Conservation (phyloP, 2,329 filamentous ascomycete species). For the Epichloe festucae region DNA sequence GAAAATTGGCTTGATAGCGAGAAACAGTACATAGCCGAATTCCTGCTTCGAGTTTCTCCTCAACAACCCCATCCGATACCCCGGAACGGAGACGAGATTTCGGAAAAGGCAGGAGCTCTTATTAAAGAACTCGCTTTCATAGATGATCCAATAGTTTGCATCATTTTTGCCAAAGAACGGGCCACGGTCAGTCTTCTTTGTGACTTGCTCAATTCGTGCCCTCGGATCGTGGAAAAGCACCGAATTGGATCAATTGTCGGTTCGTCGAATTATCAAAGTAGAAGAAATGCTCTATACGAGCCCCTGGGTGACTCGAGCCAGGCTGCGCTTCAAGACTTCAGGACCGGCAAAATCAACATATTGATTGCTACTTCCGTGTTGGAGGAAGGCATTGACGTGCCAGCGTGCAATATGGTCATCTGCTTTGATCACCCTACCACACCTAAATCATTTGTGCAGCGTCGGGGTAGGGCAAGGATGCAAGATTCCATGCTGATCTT, state of each 20-base stretch:
- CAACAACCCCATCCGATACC: slow-evolving; percentile 7
- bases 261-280: slow-evolving; percentile 25
- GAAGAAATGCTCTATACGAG: slow-evolving; percentile 29
- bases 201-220: slow-evolving; percentile 41
- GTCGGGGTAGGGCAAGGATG: slow-evolving; percentile 40
- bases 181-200: slow-evolving; percentile 47
- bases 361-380: slow-evolving; percentile 51
- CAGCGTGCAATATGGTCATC: slow-evolving; percentile 48
- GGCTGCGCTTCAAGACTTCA: slow-evolving; percentile 33
- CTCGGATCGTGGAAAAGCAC: slow-evolving; percentile 32
- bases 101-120: slow-evolving; percentile 45
- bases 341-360: slow-evolving; percentile 39
- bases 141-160: slow-evolving; percentile 35
- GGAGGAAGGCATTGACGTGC: slow-evolving; percentile 56
- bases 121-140: slow-evolving; percentile 35
- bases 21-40: slow-evolving; percentile 38
- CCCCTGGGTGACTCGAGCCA: slow-evolving; percentile 20
- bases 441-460: slow-evolving; percentile 46
- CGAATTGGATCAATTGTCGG: slow-evolving; percentile 43
- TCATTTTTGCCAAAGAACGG: slow-evolving; percentile 56
- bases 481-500: slow-evolving; percentile 36
- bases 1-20: slow-evolving; percentile 35
- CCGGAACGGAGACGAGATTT: slow-evolving; percentile 23
- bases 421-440: slow-evolving; percentile 39
- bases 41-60: slow-evolving; percentile 26